Conservation (phyloP, 345 rosid species). For the Toxicodendron radicans region DNA sequence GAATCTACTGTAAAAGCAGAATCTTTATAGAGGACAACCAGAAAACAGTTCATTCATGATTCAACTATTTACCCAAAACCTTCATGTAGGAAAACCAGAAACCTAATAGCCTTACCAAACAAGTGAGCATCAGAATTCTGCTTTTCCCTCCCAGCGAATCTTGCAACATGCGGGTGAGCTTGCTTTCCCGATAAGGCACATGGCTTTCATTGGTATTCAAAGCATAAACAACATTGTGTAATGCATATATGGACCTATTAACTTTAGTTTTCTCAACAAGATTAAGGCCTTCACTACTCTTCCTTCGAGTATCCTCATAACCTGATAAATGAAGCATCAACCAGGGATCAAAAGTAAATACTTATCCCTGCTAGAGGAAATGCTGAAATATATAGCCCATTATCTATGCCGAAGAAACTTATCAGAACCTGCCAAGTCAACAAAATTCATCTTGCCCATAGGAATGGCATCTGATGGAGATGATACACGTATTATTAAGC, state of each 20-base stretch:
- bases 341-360: background rate
- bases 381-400: background rate
- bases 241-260: conserved; percentile 67
- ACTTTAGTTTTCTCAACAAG: conserved; percentile 47
- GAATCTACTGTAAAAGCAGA: background rate
- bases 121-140: conserved; percentile 55
- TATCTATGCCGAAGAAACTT: background rate
- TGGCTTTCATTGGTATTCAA: conserved; percentile 58
- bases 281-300: conserved; percentile 33
- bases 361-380: background rate
- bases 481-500: conserved; percentile 52
- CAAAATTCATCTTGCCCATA: conserved; percentile 64
- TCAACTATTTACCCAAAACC: background rate
- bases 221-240: conserved; percentile 68
- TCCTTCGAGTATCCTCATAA: conserved; percentile 61
- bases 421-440: conserved; percentile 67
- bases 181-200: conserved; percentile 81
- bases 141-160: conserved; percentile 60
- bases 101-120: conserved; percentile 53
- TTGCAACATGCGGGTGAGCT: conserved; percentile 67
- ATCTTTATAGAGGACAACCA: background rate
- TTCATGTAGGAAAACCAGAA: background rate
- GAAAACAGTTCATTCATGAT: background rate
- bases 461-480: conserved; percentile 19
- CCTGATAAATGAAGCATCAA: conserved; percentile 39